Evolutionary conservation across 2,329 filamentous ascomycete genomes (phyloP).

Genomic region (Sporothrix pallida): DNA sequence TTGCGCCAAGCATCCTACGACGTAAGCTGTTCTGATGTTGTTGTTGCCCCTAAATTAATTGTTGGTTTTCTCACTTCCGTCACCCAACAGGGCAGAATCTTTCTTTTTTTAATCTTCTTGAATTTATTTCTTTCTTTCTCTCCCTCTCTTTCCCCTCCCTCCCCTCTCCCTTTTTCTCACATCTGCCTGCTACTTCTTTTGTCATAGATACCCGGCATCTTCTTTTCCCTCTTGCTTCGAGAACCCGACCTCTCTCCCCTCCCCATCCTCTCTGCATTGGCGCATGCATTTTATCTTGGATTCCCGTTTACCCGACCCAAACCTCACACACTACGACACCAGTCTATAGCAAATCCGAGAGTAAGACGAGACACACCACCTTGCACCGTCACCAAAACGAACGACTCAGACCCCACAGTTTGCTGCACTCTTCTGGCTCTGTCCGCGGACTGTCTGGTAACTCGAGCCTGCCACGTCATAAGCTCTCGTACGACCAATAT

Average conservation of each 20-base stretch:
- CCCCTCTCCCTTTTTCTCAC: not conserved
- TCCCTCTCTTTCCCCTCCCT: not conserved
- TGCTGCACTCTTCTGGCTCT: too few species aligned
- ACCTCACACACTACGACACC: not conserved
- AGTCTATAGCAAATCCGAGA: conserved; percentile 16
- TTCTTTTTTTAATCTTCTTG: not conserved
- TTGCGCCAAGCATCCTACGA: conserved; percentile 32
- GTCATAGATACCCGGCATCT: not conserved
- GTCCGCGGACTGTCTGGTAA: not conserved
- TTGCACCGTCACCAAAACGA: not conserved
- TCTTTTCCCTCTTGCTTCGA: not conserved
- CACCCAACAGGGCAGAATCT: not conserved
- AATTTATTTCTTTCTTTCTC: not conserved
- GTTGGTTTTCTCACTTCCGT: conserved; percentile 12
- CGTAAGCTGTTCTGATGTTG: conserved; percentile 27
- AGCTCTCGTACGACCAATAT: not conserved
- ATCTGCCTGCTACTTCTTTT: not conserved
- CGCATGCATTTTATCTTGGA: conserved; percentile 7
- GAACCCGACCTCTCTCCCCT: not conserved
- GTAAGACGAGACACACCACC: conserved; percentile 6
- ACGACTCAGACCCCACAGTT: not conserved
- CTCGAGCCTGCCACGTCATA: not conserved
- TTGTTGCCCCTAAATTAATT: conserved; percentile 21
- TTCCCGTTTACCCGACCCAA: not conserved
- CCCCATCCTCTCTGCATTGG: not conserved